Evolutionary conservation across 371 early-diverging fungal species (phyloP), one percentile per base, ranked within the genome.

Genomic region (Syncephalastrum sp.): DNA sequence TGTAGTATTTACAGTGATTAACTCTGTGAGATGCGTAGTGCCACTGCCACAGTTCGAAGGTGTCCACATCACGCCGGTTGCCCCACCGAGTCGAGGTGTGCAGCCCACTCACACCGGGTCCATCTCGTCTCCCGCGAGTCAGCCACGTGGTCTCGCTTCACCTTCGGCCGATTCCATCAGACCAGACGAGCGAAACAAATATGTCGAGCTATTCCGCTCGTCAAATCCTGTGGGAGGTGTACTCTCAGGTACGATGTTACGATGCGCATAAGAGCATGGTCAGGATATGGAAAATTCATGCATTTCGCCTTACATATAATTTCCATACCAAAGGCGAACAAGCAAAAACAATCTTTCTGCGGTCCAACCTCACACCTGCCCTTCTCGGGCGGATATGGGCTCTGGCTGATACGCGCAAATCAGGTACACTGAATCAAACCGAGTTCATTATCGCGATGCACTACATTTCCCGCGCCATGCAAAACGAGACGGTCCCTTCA

Each of bases 371-470:
- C 49, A 70, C 82, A 12, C 53, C 75, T 6, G 69, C 78, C 3
- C 75, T 64, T 19, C 69, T 86, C 4, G 68, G 78, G 15, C 65
- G 70, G 16, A 74, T 86, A 23, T 86, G 87, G 89, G 61, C 63
- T 38, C 67, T 92, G 49, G 91, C 90, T 3, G 90, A 91, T 53
- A 84, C 89, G 7, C 82, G 86, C 27, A 67, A 74, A 25, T 77
- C 86, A 19, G 90, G 89, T 45, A 69, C 81, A 25, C 61, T 92
- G 24, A 83, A 88, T 44, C 79, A 86, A 44, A 77, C 85, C 0
- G 90, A 88, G 61, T 92, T 92, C 61, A 84, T 86, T 13, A 86
- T 91, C 48, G 91, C 91, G 16, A 92, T 92, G 93, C 83, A 88
- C 68, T 88, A 86, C 61, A 81, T 91, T 25, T 76, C 86, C 23